Evolutionary conservation across 2,329 filamentous ascomycete species (phyloP).

Genomic region (Colletotrichum sp.): DNA sequence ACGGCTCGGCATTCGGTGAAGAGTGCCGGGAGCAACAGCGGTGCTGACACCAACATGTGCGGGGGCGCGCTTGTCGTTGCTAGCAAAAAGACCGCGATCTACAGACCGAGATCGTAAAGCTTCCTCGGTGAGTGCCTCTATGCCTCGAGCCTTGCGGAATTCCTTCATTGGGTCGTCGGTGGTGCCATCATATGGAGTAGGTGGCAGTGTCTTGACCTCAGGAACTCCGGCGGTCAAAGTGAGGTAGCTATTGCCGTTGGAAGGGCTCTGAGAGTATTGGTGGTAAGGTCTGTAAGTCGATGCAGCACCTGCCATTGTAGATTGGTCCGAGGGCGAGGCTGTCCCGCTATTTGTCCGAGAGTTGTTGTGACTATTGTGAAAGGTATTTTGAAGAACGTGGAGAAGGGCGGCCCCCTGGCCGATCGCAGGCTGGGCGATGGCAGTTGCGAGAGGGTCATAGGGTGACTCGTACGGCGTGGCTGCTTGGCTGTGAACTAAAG

Average conservation of each 20-base stretch:
- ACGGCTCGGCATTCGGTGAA: conserved; percentile 41
- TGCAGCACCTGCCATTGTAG: conserved; percentile 10
- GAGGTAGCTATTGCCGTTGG: conserved; percentile 49
- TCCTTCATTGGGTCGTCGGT: conserved; percentile 49
- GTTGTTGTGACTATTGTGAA: background rate
- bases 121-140: conserved; percentile 45
- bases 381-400: background rate
- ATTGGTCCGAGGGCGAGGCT: conserved; percentile 17
- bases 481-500: conserved; percentile 75
- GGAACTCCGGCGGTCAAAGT: conserved; percentile 38
- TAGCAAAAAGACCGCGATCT: conserved; percentile 65
- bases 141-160: conserved; percentile 46
- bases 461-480: conserved; percentile 66
- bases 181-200: conserved; percentile 41
- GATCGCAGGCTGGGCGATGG: conserved; percentile 11
- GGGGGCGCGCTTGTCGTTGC: conserved; percentile 66
- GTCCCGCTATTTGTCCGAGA: conserved; percentile 8
- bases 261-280: conserved; percentile 50
- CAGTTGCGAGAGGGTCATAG: conserved; percentile 46
- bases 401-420: background rate
- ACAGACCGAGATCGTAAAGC: conserved; percentile 64
- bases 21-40: conserved; percentile 65
- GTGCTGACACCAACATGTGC: conserved; percentile 69
- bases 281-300: conserved; percentile 31
- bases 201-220: conserved; percentile 25